These are phyloP conservation scores for Candida patagonica DNA, from an alignment of 805 yeast genomes.

Conservation along the genomic window DNA sequence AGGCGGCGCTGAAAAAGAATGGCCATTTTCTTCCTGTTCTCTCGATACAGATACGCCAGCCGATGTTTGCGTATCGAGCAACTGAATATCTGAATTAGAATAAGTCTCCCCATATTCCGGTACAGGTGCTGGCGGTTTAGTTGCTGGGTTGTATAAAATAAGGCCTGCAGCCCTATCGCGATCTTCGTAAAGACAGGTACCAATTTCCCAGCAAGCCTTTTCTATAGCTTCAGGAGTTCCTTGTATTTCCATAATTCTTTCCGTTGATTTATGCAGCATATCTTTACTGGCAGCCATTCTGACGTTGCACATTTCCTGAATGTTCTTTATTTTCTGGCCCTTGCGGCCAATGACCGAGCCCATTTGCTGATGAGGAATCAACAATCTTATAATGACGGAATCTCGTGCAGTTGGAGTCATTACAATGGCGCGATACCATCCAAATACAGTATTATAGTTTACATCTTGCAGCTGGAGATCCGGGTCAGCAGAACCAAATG, in stretches of 20 bases:
- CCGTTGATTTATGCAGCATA: constrained; percentile 70
- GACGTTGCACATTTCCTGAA: constrained; percentile 59
- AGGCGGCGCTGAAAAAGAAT: too few relatives aligned
- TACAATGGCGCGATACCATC: not conserved
- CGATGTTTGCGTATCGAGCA: not conserved
- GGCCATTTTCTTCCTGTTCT: too few relatives aligned
- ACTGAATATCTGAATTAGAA: not conserved
- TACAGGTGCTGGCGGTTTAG: not conserved
- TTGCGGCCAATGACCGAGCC: constrained; percentile 82
- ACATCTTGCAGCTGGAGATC: not conserved
- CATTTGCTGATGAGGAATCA: constrained; percentile 77
- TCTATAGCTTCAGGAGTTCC: constrained; percentile 61
- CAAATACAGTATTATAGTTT: constrained; percentile 1
- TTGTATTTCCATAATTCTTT: constrained; percentile 79
- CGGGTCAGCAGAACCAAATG: constrained; percentile 32
- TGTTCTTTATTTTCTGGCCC: constrained; percentile 69
- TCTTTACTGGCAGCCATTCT: constrained; percentile 85
- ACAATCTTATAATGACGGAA: constrained; percentile 51
- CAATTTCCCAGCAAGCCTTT: constrained; percentile 46
- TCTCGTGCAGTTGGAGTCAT: constrained; percentile 37
- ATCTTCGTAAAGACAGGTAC: constrained; percentile 68
- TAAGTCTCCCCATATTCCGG: too few relatives aligned
- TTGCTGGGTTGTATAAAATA: constrained; percentile 39
- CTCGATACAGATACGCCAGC: too few relatives aligned
- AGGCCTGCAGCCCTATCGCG: constrained; percentile 58